Evolutionary conservation across 345 rosid genomes (phyloP).

Genomic region (Corchorus capsularis): DNA sequence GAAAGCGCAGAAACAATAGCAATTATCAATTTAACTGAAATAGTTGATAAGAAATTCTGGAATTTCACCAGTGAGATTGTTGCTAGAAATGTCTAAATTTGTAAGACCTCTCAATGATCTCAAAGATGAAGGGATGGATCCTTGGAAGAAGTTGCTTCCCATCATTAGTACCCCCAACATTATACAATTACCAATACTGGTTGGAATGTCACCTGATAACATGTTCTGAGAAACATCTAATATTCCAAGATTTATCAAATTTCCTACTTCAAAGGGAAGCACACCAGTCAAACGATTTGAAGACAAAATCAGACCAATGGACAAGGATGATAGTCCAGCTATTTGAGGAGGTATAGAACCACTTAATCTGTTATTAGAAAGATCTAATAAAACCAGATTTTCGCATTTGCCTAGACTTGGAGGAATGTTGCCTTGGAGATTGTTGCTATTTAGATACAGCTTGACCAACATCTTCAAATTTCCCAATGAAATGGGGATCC

Average conservation of each 20-base stretch:
- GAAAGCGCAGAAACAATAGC: background rate
- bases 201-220: conserved; percentile 14
- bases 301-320: conserved; percentile 1
- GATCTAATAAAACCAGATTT: background rate
- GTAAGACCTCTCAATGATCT: background rate
- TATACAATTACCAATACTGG: background rate
- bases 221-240: conserved; percentile 11
- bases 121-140: background rate
- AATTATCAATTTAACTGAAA: background rate
- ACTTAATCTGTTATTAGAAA: conserved; percentile 8
- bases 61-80: background rate
- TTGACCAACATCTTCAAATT: background rate
- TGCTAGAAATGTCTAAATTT: background rate
- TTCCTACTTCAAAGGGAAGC: conserved; percentile 11
- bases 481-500: conserved; percentile 18
- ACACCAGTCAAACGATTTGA: background rate
- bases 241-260: background rate
- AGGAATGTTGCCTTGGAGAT: conserved; percentile 20
- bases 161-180: background rate
- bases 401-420: conserved; percentile 3
- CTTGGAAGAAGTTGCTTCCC: conserved; percentile 9
- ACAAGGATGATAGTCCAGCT: background rate
- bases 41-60: background rate
- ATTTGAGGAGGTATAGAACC: conserved; percentile 18
- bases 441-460: background rate